These are phyloP conservation scores for Uronychia setigera DNA, from an alignment of 73 alveolate genomes.

Conservation along the genomic window DNA sequence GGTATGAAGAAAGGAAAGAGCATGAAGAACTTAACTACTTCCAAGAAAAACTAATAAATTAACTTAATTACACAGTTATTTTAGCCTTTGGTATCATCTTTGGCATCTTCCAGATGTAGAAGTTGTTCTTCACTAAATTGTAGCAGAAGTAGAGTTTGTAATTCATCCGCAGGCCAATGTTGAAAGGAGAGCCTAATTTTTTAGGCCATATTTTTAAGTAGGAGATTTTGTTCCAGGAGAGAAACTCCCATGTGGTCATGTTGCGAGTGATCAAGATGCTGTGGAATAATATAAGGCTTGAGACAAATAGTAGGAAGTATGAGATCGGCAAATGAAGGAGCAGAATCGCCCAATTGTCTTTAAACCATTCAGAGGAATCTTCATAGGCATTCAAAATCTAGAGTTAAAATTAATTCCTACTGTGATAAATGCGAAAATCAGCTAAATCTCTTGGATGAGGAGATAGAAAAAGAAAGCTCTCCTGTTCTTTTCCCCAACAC, in stretches of 20 bases:
- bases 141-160: constrained; percentile 40
- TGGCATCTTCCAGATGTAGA: constrained; percentile 49
- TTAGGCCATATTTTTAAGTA: constrained; percentile 58
- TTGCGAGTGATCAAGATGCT: constrained; percentile 17
- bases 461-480: constrained; percentile 24
- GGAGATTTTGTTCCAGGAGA: constrained; percentile 70
- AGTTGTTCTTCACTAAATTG: constrained; percentile 19
- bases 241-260: constrained; percentile 75
- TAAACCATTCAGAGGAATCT: constrained; percentile 9
- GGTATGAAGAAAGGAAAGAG: too few relatives aligned
- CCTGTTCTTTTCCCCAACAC: constrained; percentile 75
- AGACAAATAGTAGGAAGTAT: constrained; percentile 34
- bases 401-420: background rate
- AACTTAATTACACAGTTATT: background rate
- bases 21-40: too few relatives aligned
- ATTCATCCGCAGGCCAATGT: constrained; percentile 27
- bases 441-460: background rate
- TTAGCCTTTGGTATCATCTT: constrained; percentile 16
- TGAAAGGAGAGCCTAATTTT: constrained; percentile 55
- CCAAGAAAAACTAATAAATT: background rate
- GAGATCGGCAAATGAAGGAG: constrained; percentile 1
- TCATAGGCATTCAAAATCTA: background rate
- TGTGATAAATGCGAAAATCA: background rate
- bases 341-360: constrained; percentile 2
- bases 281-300: constrained; percentile 41